Base-by-base conservation (phyloP, 164 flowering plant genomes). In the Vitis rotundifolia region DNA sequence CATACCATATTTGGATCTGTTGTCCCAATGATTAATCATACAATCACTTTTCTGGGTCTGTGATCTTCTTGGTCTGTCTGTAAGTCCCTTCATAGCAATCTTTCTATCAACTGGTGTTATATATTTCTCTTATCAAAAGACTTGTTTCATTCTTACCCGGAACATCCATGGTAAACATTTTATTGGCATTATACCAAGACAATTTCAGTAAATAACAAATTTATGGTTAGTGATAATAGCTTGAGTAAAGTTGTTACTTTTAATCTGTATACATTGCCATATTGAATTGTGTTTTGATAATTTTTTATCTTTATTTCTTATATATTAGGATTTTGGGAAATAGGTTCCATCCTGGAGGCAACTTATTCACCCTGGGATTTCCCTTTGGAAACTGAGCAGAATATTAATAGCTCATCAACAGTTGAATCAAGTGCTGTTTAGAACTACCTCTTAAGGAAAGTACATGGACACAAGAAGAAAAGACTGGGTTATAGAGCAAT, bases 41-140 rank as follows among this genome's bases (percentile, higher is more conserved):
- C 79, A 91, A 93, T 76, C 69, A 77, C 68, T 84, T 91, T 57
- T 72, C 80, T n/a, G 95, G 95, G 69, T 86, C 97, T 49, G 95
- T 93, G 48, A 61, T 79, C 47, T 86, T 79, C 68, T 84, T 93
- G 59, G 78, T 93, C 37, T 81, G 87, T 61, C 81, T 93, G 97
- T 93, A 83, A 9, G 95, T 78, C 60, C 59, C 31, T 51, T 14
- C 31, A 9, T 15, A 19, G 11, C 19, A 9, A 3, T 49, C 55
- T 68, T 16, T 64, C 66, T n/a, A 57, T 9, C 59, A 19, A 19
- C 1, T 19, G 22, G 57, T 65, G 47, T 63, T 55, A 22, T 52
- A 22, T 9, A 14, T 52, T 26, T 9, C 49, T 48, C 37, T 44
- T 11, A 48, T 19, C 14, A 12, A 26, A 19, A 37, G 55, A 49